A percentile compares a stretch with the other conserved stretches of the same genome.
phyloP scores from a whole-genome alignment of 2,329 filamentous ascomycete species.

The Dendrostoma leiphaemia region DNA sequence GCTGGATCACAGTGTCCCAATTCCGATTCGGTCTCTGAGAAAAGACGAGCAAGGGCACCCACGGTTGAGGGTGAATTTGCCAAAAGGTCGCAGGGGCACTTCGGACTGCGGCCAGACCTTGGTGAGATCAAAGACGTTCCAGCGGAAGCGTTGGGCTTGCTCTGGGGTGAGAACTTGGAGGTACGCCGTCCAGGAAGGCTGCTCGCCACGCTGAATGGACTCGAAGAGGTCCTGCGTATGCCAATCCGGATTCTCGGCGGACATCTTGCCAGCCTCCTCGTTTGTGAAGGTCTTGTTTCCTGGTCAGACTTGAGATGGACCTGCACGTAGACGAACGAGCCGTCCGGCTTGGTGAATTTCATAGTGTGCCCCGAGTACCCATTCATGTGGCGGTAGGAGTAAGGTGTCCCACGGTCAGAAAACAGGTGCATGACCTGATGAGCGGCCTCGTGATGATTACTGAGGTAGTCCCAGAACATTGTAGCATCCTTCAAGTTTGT shows the following conservation, averaged over 20 bases:
- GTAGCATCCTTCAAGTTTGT: conserved; percentile 70
- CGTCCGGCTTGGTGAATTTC: conserved; percentile 65
- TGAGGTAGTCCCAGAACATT: conserved; percentile 60
- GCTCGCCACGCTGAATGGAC: conserved; percentile 58
- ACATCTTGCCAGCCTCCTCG: conserved; percentile 52
- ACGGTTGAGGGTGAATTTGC: conserved; percentile 61
- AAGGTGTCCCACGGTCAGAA: conserved; percentile 64
- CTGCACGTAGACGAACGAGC: conserved; percentile 64
- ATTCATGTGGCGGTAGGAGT: conserved; percentile 65
- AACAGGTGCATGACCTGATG: conserved; percentile 67
- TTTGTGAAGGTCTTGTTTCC: conserved; percentile 60
- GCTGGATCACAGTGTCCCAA: no score
- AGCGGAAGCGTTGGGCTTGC: conserved; percentile 58
- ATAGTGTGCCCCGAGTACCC: conserved; percentile 66
- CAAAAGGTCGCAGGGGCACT: conserved; percentile 60
- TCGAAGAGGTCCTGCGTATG: conserved; percentile 64
- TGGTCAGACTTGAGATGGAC: conserved; percentile 62
- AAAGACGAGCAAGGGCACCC: no score
- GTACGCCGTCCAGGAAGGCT: conserved; percentile 62
- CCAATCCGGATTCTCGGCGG: conserved; percentile 59
- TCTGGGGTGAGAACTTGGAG: conserved; percentile 63
- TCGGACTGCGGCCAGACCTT: conserved; percentile 66
- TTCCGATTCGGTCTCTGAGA: no score
- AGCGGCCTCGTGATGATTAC: conserved; percentile 59
- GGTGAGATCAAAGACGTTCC: conserved; percentile 68